Percentiles rank a stretch among this genome's conserved stretches.
Evolutionary conservation across 495 filamentous ascomycete species (phyloP).

Genomic region (Bacidia rubella): DNA sequence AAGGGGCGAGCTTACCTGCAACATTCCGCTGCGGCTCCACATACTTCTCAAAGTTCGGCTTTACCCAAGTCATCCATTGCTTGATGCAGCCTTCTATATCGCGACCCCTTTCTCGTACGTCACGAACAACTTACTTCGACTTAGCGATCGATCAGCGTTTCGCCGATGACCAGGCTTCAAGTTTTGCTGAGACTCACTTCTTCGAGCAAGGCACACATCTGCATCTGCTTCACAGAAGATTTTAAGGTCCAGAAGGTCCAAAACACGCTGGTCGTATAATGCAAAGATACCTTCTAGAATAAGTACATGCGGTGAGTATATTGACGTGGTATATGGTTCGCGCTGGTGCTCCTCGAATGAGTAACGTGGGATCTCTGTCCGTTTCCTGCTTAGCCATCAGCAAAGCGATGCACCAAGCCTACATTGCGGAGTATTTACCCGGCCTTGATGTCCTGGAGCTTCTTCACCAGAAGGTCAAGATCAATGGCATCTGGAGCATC

Average conservation of each 20-base stretch:
- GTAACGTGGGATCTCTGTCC: slow-evolving; percentile 84
- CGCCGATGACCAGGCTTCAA: slow-evolving; percentile 4
- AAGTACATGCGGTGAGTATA: slow-evolving; percentile 92
- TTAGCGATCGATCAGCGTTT: slow-evolving; percentile 14
- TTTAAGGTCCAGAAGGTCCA: slow-evolving; percentile 86
- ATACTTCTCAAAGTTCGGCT: slow-evolving; percentile 83
- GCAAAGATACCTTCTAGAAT: slow-evolving; percentile 95
- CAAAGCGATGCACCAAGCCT: neutral
- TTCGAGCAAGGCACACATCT: slow-evolving; percentile 81
- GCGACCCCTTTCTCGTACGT: slow-evolving; percentile 70
- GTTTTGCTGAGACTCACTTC: slow-evolving; percentile 47
- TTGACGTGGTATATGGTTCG: slow-evolving; percentile 59
- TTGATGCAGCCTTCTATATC: slow-evolving; percentile 93
- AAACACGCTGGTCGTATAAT: slow-evolving; percentile 71
- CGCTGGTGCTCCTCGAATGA: slow-evolving; percentile 89
- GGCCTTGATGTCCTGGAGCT: slow-evolving; percentile 68
- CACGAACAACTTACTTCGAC: slow-evolving; percentile 54
- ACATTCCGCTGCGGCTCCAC: slow-evolving; percentile 82
- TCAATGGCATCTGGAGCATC: slow-evolving; percentile 91
- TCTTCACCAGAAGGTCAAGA: slow-evolving; percentile 79
- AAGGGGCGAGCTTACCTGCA: slow-evolving; percentile 54
- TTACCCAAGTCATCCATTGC: slow-evolving; percentile 93
- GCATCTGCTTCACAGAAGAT: slow-evolving; percentile 95
- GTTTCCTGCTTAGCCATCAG: slow-evolving; percentile 67
- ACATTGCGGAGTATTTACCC: slow-evolving; percentile 33